Evolutionary conservation across 805 yeast species (phyloP), one percentile per base, ranked within the genome.

Genomic region (Monosporozyma aerobia): DNA sequence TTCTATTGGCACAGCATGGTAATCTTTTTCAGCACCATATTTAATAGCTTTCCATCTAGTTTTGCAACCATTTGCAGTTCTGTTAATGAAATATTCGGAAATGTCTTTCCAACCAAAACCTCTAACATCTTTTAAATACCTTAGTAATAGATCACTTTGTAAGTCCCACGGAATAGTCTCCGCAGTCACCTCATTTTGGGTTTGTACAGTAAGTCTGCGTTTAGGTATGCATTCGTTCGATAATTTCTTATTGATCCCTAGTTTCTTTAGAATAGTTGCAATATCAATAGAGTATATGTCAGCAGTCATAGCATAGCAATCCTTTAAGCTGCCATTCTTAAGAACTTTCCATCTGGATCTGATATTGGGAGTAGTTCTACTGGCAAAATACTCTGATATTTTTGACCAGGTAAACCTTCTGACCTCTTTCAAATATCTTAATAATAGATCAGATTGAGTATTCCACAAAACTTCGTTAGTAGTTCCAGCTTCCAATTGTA

Each of bases 21-120:
- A 64, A 13, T 27, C 29, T 27, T 27, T 27, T 27, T 27, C 29
- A 7, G 29, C 5, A 27, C 29, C 29, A 27, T 5, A 7, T 27
- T 27, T 27, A 27, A 27, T 5, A 27, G 29, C 7, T 5, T 27
- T 27, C 29, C 29, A 57, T 49, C 35, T 32, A 3, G 11, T 32
- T 69, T 87, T 95, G 62, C 95, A 87, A 2, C 95, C 95, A 65
- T 87, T 88, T 37, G 95, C 90, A 4, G 95, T 88, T 63, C 96
- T 73, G 65, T 83, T 83, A 48, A 80, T 76, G 67, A 87, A 87
- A 61, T 84, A 85, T 30, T 82, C 75, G 2, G 94, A 83, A 49
- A 88, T 87, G 57, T 88, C 95, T 67, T 88, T 81, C 96, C 96
- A 88, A 2, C 95, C 95, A 54, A 87, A 74, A 64, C 85, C 85